Base-by-base conservation (phyloP, 306 rosid genomes). In the Hippophae gyantsensis region DNA sequence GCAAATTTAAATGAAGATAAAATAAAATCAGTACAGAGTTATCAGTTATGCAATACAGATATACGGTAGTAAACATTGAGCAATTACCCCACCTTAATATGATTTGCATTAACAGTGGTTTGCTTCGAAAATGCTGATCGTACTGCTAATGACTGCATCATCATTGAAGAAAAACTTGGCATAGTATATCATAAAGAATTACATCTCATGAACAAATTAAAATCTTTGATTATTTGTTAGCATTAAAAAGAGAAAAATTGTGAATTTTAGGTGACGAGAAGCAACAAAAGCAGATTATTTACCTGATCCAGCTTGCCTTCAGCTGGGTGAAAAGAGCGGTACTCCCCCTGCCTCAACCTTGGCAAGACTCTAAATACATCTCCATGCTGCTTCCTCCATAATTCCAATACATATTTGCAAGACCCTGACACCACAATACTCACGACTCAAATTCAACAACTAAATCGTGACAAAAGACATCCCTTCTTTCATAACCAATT, bases 51-150 rank as follows among this genome's bases (percentile, higher is more conserved):
- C 43, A 1, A 62, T 11, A 18, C 52, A 56, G 6, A 60, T 58
- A 52, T 7, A 27, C 40, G 57, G 10, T 44, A 44, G 12, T n/a
- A 26, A 53, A 52, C 14, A 67, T 52, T 46, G 67, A 55, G 38
- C 11, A 60, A 69, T 63, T 12, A 53, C 54, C 65, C 68, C 74
- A 79, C 82, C 87, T 78, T 76, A 26, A 43, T 42, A 44, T 41
- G 23, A 51, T 50, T 53, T 48, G 70, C 48, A 52, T 52, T 38
- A 44, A 52, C 52, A 60, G 55, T 52, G 43, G 67, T 70, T 42
- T 38, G 70, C 23, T 56, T 45, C 52, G 12, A 67, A 51, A 53
- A 44, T 14, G 63, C 46, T 7, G 80, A 50, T 44, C 68, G 38
- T 32, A 32, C 38, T n/a, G 13, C 76, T 56, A 57, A 48, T 5